Base-by-base conservation (phyloP, 257 asterid genomes). In the Verbena officinalis region DNA sequence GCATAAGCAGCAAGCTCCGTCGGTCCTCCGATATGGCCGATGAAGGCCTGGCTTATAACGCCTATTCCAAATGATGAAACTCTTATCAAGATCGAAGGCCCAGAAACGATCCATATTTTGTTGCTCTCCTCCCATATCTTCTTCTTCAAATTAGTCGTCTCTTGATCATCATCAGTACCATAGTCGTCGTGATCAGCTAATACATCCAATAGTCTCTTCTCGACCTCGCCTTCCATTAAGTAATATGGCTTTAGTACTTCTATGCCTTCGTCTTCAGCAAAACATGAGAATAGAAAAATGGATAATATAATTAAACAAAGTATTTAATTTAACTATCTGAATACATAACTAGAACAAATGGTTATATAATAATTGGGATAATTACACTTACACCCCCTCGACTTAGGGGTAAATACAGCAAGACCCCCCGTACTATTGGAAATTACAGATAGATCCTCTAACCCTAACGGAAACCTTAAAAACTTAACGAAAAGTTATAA, bases 31-130 rank as follows among this genome's bases (percentile, higher is more conserved):
- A 88, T 72, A 64, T 81, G 94, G 64, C 91, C 94, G 17, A 84
- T 69, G 48, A 88, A 88, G 1, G 89, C 88, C 58, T 85, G 96
- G 65, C 90, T 88, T 62, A 85, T 79, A 27, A 88, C 81, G n/a
- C 21, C 76, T 17, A 81, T 65, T 27, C 87, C 82, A 36, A 70
- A 83, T 0, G 83, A 57, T 15, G 91, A 73, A 20, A 81, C 52
- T 2, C 96, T 79, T 22, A 71, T 63, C 76, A 85, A 84, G 59
- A 84, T 77, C 9, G 88, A 79, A 9, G 95, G 95, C 0, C 81
- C 93, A 0, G 90, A 92, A 0, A 87, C 73, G 14, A 75, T 77
- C 95, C 95, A 87, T 81, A 87, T 76, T 55, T 79, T 83, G 68
- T 87, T 87, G 64, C 58, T 70, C 71, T 87, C 95, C 0, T 6